phyloP scores from a whole-genome alignment of 1,139 yeast species.

The Spathaspora sp. region DNA sequence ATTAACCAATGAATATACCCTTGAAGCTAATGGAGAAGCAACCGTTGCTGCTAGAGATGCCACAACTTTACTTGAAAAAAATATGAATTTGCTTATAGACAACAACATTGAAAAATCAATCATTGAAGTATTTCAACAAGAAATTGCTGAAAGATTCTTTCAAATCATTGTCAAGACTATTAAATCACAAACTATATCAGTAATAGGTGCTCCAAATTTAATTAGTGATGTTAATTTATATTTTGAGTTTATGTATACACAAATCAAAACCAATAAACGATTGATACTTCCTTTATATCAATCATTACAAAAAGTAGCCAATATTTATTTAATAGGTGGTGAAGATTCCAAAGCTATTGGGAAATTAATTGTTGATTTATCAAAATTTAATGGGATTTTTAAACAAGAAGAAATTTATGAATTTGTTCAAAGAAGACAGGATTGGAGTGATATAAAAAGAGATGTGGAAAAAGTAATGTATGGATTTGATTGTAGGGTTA shows the following conservation, averaged over 20 bases:
- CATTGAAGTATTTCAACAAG: conserved; percentile 91
- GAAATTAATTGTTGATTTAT: conserved; percentile 75
- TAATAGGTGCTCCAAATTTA: conserved; percentile 77
- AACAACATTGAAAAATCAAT: conserved; percentile 79
- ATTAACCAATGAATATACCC: conserved; percentile 12
- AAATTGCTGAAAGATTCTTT: conserved; percentile 85
- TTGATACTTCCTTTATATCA: conserved; percentile 74
- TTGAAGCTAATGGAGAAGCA: conserved; percentile 44
- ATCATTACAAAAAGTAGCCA: conserved; percentile 82
- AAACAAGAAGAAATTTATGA: conserved; percentile 92
- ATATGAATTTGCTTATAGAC: conserved; percentile 72
- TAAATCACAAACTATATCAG: conserved; percentile 66
- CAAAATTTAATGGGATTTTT: conserved; percentile 85
- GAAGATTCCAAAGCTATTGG: conserved; percentile 84
- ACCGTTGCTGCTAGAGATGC: conserved; percentile 69
- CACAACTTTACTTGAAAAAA: conserved; percentile 64
- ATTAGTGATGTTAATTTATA: conserved; percentile 74
- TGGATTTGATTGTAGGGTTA: conserved; percentile 70
- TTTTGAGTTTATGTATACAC: conserved; percentile 63
- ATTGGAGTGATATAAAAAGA: conserved; percentile 73
- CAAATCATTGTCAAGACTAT: conserved; percentile 73
- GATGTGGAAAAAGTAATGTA: conserved; percentile 95
- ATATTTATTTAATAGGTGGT: conserved; percentile 73
- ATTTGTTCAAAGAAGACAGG: conserved; percentile 83
- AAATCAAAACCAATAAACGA: conserved; percentile 60